Evolutionary conservation across 257 asterid genomes (phyloP).

Genomic region (Buddleja alternifolia): DNA sequence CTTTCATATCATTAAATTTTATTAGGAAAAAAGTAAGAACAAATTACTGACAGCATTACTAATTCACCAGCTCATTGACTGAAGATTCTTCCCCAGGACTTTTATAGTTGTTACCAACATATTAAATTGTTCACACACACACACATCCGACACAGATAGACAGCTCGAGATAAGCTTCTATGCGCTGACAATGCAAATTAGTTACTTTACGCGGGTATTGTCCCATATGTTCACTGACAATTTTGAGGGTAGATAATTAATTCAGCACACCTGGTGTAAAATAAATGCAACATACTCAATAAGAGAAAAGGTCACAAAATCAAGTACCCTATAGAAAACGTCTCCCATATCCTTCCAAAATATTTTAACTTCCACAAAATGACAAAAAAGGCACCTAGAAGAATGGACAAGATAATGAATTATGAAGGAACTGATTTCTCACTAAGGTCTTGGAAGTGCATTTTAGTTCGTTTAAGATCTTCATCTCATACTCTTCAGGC

Average conservation of each 20-base stretch:
- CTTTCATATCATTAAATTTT: slow-evolving; percentile 1
- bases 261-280: background rate
- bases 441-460: background rate
- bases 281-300: background rate
- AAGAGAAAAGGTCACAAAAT: too few species aligned
- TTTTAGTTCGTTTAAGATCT: slow-evolving; percentile 15
- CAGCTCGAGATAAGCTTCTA: background rate
- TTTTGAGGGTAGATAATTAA: too few species aligned
- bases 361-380: slow-evolving; percentile 4
- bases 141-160: background rate
- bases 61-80: slow-evolving; percentile 21
- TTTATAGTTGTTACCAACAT: background rate
- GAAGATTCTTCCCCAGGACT: slow-evolving; percentile 7
- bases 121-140: background rate
- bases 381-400: too few species aligned
- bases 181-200: background rate
- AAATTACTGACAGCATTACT: background rate
- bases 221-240: background rate
- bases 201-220: background rate
- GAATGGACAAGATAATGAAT: too few species aligned
- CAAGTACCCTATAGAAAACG: too few species aligned
- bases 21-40: background rate
- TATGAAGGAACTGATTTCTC: too few species aligned
- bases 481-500: background rate
- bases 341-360: background rate